Conservation (phyloP, 1,284 basidiomycete genomes). For the Cerrena zonata region DNA sequence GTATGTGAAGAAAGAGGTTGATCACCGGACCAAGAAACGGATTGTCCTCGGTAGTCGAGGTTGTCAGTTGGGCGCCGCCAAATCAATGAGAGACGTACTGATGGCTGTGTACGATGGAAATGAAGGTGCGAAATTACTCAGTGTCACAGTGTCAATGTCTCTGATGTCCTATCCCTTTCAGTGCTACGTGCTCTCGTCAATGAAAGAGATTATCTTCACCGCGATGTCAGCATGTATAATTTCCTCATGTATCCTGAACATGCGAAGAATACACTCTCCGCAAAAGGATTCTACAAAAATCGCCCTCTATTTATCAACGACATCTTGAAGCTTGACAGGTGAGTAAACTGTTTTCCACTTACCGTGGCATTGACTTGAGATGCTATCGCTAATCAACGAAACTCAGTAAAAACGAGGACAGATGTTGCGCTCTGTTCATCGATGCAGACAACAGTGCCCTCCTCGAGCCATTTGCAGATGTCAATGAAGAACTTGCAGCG, state of each 20-base stretch:
- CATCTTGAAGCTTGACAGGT: not conserved
- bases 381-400: not conserved
- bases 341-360: constrained; percentile 1
- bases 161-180: not conserved
- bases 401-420: not conserved
- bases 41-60: constrained; percentile 5
- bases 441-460: constrained; percentile 8
- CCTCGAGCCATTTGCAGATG: not conserved
- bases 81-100: constrained; percentile 8
- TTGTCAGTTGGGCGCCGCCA: not conserved
- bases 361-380: not conserved
- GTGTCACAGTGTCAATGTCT: not conserved
- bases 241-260: constrained; percentile 12
- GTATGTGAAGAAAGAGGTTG: not conserved
- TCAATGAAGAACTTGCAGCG: not conserved
- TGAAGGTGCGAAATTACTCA: constrained; percentile 9
- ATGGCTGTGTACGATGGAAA: constrained; percentile 9
- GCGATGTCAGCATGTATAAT: constrained; percentile 12
- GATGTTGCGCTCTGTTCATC: constrained; percentile 6
- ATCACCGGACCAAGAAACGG: not conserved
- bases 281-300: not conserved
- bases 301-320: constrained; percentile 9
- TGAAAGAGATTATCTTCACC: constrained; percentile 4
- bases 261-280: not conserved
- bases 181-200: constrained; percentile 7